phyloP scores from a whole-genome alignment of 352 stramenopile species.

The Proteromonas lacertae region DNA sequence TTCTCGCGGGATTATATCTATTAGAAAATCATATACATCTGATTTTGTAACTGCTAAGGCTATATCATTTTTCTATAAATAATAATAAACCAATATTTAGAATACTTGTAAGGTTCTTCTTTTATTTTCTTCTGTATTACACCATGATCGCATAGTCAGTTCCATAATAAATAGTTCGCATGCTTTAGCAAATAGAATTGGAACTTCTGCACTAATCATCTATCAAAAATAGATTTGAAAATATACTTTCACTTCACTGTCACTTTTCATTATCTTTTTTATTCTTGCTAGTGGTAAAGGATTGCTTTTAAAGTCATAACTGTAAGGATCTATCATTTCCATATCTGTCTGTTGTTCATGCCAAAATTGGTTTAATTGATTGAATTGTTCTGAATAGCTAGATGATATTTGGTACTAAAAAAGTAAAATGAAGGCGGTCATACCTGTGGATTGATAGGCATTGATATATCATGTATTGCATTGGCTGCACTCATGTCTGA shows the following conservation, averaged over 20 bases:
- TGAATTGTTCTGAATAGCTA: too few relatives aligned
- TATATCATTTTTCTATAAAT: slow-evolving; percentile 90
- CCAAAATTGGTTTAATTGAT: slow-evolving; percentile 39
- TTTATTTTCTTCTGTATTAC: slow-evolving; percentile 38
- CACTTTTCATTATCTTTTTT: slow-evolving; percentile 97
- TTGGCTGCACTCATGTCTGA: too few relatives aligned
- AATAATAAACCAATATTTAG: slow-evolving; percentile 5
- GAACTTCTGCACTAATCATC: slow-evolving; percentile 92
- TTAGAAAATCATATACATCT: slow-evolving; percentile 94
- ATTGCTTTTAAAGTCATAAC: slow-evolving; percentile 98
- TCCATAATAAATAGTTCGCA: slow-evolving; percentile 98
- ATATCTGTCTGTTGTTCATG: slow-evolving; percentile 49
- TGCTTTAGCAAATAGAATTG: slow-evolving; percentile 91
- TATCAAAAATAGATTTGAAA: slow-evolving; percentile 22
- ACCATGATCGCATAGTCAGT: slow-evolving; percentile 59
- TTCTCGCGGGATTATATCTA: too few relatives aligned
- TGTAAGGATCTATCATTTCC: slow-evolving; percentile 47
- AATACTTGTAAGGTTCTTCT: slow-evolving; percentile 8
- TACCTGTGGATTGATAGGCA: too few relatives aligned
- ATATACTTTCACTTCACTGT: slow-evolving; percentile 31
- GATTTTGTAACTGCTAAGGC: slow-evolving; percentile 82
- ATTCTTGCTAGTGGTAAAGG: slow-evolving; percentile 85
- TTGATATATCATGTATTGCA: too few relatives aligned
- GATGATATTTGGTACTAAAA: too few relatives aligned
- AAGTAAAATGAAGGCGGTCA: too few relatives aligned